Evolutionary conservation across 805 yeast genomes (phyloP), one percentile per base, ranked within the genome.

Genomic region (Zygosaccharomyces gambellarensis): DNA sequence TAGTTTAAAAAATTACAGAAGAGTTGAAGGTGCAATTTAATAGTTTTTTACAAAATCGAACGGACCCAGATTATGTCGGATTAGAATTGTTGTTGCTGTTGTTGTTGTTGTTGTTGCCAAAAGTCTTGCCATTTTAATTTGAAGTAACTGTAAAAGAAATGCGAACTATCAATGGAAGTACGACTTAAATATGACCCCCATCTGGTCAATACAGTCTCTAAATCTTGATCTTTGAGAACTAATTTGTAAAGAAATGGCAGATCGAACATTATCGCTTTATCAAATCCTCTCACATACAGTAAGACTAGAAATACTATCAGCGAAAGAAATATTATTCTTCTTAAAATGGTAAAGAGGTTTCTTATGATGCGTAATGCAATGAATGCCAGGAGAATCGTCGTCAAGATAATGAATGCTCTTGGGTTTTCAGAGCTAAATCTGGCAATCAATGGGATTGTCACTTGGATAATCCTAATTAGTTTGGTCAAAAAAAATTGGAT

Each of bases 211-310:
- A 52, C 40, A 4, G 46, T 38, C 29, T 46, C 55, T 7, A 52
- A 30, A 25, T 52, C 48, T 36, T 44, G 46, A 28, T 44, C 47
- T 11, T 45, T 47, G 12, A 45, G 29, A 9, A 50, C 23, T 22
- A 50, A 39, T 14, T 34, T 47, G 46, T 43, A 47, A n/a, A 50
- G 48, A 31, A 46, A 36, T 12, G 66, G 65, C n/a, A 63, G 11
- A 44, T 62, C 67, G 9, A 49, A 17, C 36, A 34, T 44, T 19
- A 59, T 28, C 39, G 61, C 55, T 19, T 54, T 59, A 10, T 57
- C 59, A 9, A 58, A 47, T 0, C 75, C 75, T 43, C 75, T 59
- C 17, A 62, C n/a, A 40, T 68, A 70, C 14, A 70, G 42, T 56
- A 69, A 61, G 5, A 60, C 39, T 3, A 46, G 55, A 0, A 63